Evolutionary conservation across 2,329 filamentous ascomycete genomes (phyloP), one percentile per base, ranked within the genome.

Genomic region (Aspergillus uvarum): DNA sequence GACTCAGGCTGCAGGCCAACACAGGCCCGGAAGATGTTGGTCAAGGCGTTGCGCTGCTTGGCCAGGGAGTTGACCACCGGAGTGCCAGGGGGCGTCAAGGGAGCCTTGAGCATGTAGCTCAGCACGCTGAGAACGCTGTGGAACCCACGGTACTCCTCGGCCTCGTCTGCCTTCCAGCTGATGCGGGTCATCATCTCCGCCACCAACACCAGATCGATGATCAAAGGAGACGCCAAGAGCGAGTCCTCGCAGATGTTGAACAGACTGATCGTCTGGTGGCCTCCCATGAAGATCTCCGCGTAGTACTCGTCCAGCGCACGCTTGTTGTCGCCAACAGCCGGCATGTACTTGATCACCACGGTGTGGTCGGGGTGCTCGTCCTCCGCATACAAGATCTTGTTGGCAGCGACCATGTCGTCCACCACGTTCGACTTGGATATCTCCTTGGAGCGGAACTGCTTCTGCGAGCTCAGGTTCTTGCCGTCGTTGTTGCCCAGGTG

Each of bases 321-420:
- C 87, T 99, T 99, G 86, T 97, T 96, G 81, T 99, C 95, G 64
- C 95, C 95, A 52, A 99, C 95, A 65, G 93, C 92, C 38, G 95
- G 95, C 93, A 99, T 96, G 84, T 99, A 99, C 87, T 99, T 99
- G 87, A 99, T 99, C 70, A 99, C 95, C 61, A 99, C 95, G 61
- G 91, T 96, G 83, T 99, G 95, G 76, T 99, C 93, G 2, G 95
- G 95, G 78, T 98, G 93, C 82, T 99, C 95, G 69, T 89, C 92
- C 72, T 91, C 83, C 79, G 89, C 87, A 84, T 99, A 99, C 59
- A 99, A 85, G 53, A 98, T 88, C 54, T 80, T 83, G 82, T 99
- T 99, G 73, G 95, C 94, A 72, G 92, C 93, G 62, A 99, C 95
- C 95, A 99, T 99, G 82, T 99, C 95, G 76, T 99, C 95, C 58